Evolutionary conservation across 305 asterid genomes (phyloP), one percentile per base, ranked within the genome.

Genomic region (Fraxinus latifolia): DNA sequence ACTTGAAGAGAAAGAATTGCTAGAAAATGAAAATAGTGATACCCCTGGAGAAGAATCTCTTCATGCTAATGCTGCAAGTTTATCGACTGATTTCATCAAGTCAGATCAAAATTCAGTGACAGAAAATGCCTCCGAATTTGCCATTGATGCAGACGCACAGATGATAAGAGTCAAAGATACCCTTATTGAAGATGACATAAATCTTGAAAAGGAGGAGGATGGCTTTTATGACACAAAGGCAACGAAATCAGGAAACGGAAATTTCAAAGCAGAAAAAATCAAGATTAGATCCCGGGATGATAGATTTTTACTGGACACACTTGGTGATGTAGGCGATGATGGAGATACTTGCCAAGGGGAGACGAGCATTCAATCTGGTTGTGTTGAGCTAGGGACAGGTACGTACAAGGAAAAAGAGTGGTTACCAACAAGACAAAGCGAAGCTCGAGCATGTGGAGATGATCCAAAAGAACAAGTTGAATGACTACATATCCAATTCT

Each of bases 1-100:
- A 79, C 81, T 88, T 82, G 86, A 83, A 11, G 87, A 81, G 32
- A 84, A 50, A n/a, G 89, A 87, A 83, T 36, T 77, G 1, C 39
- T 77, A 29, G 82, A 84, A 80, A 23, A 76, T 34, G 91, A 87
- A 77, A 77, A 71, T 15, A 60, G 77, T 11, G 25, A 47, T 73
- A 33, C 60, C 34, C 25, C 23, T 2, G 84, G 74, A 53, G 89
- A 77, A 71, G 89, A 86, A 83, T 74, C 81, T 8, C 79, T 60
- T 19, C 82, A 83, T 58, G 81, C 68, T 5, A 47, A 17, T 7
- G 37, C 19, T 4, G 62, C 78, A 27, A 47, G 44, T 23, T 44
- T 80, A 47, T 50, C 75, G 5, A 82, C 58, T 4, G 81, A 78
- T 5, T 58, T 67, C 39, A 12, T 7, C 3, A 72, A 74, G 17